Evolutionary conservation across 2,329 filamentous ascomycete genomes (phyloP).

Genomic region (Sporothrix schenckii): DNA sequence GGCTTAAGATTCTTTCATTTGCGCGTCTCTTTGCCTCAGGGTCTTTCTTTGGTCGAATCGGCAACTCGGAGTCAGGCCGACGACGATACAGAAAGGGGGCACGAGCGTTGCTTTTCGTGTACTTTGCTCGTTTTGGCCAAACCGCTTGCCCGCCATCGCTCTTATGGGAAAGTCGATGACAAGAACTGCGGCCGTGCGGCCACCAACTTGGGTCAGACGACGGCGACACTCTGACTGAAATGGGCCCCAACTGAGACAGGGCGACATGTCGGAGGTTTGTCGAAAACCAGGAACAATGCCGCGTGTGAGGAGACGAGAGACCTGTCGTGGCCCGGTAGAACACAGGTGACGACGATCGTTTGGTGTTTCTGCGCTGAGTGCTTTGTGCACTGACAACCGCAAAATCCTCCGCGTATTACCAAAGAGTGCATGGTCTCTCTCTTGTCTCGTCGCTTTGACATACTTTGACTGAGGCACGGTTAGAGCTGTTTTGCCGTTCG

Average conservation of each 20-base stretch:
- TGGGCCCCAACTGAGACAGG: slow-evolving; percentile 22
- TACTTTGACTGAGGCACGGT: not conserved
- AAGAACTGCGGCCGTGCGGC: slow-evolving; percentile 17
- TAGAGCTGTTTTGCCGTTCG: slow-evolving; percentile 2
- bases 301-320: slow-evolving; percentile 25
- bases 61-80: not conserved
- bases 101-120: slow-evolving; percentile 10
- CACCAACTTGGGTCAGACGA: not conserved
- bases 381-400: not conserved
- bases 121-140: not conserved
- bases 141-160: not conserved
- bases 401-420: not conserved
- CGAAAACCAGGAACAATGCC: not conserved
- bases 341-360: not conserved
- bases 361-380: slow-evolving; percentile 16
- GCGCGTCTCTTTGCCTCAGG: not conserved
- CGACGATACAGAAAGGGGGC: not conserved
- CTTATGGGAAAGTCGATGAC: not conserved
- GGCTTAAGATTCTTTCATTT: not conserved
- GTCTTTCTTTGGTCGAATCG: slow-evolving; percentile 1
- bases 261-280: not conserved
- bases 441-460: slow-evolving; percentile 4
- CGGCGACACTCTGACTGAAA: slow-evolving; percentile 8
- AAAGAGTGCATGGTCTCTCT: not conserved
- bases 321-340: slow-evolving; percentile 13